Evolutionary conservation across 768 basidiomycete genomes (phyloP).

Genomic region (Mrakia blollopis): DNA sequence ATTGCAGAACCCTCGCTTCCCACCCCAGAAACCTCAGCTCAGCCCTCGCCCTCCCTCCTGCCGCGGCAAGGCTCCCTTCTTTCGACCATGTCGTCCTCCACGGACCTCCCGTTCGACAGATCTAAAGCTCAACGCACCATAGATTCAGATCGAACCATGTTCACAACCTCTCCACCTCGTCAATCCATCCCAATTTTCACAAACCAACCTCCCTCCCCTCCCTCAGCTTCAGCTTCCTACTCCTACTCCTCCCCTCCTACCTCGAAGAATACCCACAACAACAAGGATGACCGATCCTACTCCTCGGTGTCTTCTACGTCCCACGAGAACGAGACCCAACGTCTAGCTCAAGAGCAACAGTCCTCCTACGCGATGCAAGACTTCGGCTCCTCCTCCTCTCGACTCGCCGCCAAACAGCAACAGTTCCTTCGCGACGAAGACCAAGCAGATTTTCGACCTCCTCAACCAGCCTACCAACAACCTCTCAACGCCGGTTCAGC

Average conservation of each 20-base stretch:
- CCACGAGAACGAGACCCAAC: background rate
- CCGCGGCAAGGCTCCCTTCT: too few relatives aligned
- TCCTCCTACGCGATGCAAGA: background rate
- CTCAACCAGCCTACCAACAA: constrained; percentile 4
- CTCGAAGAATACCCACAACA: background rate
- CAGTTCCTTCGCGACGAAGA: background rate
- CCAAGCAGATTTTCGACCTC: background rate
- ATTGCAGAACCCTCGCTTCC: background rate
- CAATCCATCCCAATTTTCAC: background rate
- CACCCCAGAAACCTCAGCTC: background rate
- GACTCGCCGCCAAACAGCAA: background rate
- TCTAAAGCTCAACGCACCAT: background rate
- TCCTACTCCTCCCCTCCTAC: background rate
- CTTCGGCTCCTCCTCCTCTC: too few relatives aligned
- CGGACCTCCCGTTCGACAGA: background rate
- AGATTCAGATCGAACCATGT: background rate
- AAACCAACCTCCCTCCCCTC: background rate
- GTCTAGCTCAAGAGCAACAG: too few relatives aligned
- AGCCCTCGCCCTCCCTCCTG: background rate
- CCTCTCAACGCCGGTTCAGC: background rate
- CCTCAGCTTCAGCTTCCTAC: background rate
- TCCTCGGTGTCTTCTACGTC: background rate
- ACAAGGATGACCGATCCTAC: background rate
- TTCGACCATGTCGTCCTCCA: background rate
- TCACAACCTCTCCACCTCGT: background rate